These are phyloP conservation scores for Ricinus communis DNA, from an alignment of 345 rosid species.

Conservation along the genomic window DNA sequence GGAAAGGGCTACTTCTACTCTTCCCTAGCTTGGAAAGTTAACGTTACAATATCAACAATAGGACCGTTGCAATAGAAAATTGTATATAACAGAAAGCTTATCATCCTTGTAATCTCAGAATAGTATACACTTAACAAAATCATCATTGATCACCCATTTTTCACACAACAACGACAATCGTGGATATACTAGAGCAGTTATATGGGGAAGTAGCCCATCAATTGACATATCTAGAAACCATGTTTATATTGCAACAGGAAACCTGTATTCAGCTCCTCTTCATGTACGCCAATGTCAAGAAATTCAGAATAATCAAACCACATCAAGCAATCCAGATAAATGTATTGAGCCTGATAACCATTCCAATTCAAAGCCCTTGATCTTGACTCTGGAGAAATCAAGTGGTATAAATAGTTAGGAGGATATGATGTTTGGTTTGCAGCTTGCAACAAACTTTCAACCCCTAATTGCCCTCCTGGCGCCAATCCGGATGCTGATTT, in stretches of 20 bases:
- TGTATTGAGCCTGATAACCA: slow-evolving; percentile 33
- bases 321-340: slow-evolving; percentile 20
- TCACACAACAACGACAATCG: slow-evolving; percentile 14
- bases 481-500: slow-evolving; percentile 39
- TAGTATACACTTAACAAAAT: no score
- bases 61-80: no score
- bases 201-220: slow-evolving; percentile 42
- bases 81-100: no score
- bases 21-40: no score
- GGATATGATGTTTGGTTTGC: slow-evolving; percentile 37
- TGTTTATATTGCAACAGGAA: slow-evolving; percentile 41
- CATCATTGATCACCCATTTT: no score
- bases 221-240: slow-evolving; percentile 28
- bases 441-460: slow-evolving; percentile 24
- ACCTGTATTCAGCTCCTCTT: slow-evolving; percentile 35
- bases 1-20: no score
- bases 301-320: slow-evolving; percentile 33
- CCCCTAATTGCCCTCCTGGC: slow-evolving; percentile 30
- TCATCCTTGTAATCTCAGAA: no score
- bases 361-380: slow-evolving; percentile 34
- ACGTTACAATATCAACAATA: no score
- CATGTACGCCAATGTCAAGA: slow-evolving; percentile 26
- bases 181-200: slow-evolving; percentile 30
- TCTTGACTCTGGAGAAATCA: slow-evolving; percentile 26
- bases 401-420: slow-evolving; percentile 31